Percentiles rank a stretch among this genome's conserved stretches.
Conservation (phyloP, 1,284 basidiomycete species). For the Ceratobasidium sp. region DNA sequence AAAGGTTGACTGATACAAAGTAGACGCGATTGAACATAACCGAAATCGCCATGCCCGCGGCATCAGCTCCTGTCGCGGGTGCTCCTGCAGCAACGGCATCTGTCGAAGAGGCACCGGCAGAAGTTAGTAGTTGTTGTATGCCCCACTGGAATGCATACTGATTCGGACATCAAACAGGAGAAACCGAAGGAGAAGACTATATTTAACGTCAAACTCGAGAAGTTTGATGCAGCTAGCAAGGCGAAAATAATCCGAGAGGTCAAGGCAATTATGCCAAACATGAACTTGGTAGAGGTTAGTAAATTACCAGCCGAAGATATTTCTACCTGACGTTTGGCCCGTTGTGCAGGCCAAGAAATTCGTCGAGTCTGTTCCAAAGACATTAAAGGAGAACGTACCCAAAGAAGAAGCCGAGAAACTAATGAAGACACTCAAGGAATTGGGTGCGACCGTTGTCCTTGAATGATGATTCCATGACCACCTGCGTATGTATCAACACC, state of each 20-base stretch:
- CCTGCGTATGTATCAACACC: constrained; percentile 24
- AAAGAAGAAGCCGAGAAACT: constrained; percentile 99
- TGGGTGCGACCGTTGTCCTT: constrained; percentile 87
- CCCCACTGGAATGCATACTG: neutral
- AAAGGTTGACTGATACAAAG: neutral
- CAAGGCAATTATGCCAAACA: constrained; percentile 90
- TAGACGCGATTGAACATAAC: constrained; percentile 95
- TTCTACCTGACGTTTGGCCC: constrained; percentile 50
- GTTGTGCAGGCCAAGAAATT: constrained; percentile 96
- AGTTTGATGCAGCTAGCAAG: constrained; percentile 87
- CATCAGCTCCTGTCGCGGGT: constrained; percentile 66
- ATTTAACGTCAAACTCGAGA: constrained; percentile 93
- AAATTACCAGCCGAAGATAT: neutral
- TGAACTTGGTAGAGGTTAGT: constrained; percentile 93
- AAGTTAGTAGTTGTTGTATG: constrained; percentile 56
- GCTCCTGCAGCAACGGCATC: constrained; percentile 62
- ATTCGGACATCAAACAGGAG: constrained; percentile 60
- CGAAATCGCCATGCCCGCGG: constrained; percentile 92
- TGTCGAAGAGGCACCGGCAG: constrained; percentile 66
- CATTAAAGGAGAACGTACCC: constrained; percentile 91
- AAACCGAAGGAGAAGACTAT: constrained; percentile 99
- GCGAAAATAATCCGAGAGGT: constrained; percentile 99
- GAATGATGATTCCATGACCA: constrained; percentile 58
- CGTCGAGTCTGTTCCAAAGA: constrained; percentile 93
- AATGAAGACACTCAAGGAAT: constrained; percentile 83